Evolutionary conservation across 306 rosid genomes (phyloP).

Genomic region (Trifolium fragiferum): DNA sequence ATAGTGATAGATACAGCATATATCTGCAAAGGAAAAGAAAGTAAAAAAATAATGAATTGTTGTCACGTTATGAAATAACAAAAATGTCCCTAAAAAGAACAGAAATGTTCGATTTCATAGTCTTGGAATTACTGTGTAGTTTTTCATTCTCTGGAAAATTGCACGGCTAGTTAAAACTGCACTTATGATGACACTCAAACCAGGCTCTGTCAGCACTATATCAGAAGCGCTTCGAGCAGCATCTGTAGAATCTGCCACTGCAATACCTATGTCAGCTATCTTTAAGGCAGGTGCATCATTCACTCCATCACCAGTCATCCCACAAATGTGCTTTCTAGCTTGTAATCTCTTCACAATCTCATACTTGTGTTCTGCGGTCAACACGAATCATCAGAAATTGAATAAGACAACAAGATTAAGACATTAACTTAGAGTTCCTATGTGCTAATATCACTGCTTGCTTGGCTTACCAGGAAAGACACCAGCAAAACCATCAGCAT

Average conservation of each 20-base stretch:
- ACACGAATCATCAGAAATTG: not conserved
- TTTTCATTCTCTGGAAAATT: conserved; percentile 80
- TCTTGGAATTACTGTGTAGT: conserved; percentile 63
- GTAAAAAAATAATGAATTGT: conserved; percentile 15
- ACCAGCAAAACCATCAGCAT: conserved; percentile 85
- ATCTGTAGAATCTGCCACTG: conserved; percentile 77
- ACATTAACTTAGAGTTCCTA: not conserved
- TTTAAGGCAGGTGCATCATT: conserved; percentile 83
- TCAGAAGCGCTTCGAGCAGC: conserved; percentile 83
- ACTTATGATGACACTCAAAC: conserved; percentile 80
- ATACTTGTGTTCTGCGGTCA: conserved; percentile 68
- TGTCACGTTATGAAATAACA: conserved; percentile 3
- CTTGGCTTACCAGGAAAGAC: conserved; percentile 73
- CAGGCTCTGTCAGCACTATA: conserved; percentile 80
- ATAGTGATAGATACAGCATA: conserved; percentile 84
- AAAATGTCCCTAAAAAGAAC: not conserved
- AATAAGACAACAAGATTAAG: not conserved
- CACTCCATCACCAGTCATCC: conserved; percentile 90
- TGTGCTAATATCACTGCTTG: not conserved
- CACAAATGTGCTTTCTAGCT: conserved; percentile 72
- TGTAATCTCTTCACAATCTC: conserved; percentile 79
- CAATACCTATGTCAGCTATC: conserved; percentile 85
- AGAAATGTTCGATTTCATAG: not conserved
- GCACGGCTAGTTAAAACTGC: conserved; percentile 83
- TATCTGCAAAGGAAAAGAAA: conserved; percentile 51